Percentiles rank a stretch among this genome's conserved stretches.
These are phyloP conservation scores for Thymus quinquecostatus DNA, from an alignment of 257 asterid genomes.

Conservation along the genomic window DNA sequence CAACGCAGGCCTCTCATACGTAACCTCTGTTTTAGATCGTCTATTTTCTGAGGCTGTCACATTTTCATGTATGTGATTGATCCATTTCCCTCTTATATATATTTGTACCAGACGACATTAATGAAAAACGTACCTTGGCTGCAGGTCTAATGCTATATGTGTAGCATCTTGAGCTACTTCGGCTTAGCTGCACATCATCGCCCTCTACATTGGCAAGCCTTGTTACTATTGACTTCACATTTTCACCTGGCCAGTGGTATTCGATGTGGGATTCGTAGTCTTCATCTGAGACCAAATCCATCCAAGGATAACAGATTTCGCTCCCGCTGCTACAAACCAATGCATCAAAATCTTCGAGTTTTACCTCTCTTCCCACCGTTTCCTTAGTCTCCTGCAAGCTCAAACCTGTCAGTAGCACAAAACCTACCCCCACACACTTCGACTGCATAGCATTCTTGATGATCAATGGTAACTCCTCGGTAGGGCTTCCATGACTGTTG, in stretches of 20 bases:
- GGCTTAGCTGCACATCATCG: constrained; percentile 45
- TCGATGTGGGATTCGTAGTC: constrained; percentile 63
- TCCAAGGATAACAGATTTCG: constrained; percentile 69
- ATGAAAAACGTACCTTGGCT: constrained; percentile 47
- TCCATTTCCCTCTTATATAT: constrained; percentile 1
- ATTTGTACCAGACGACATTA: background rate
- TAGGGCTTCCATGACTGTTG: constrained; percentile 41
- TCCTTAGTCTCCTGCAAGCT: constrained; percentile 55
- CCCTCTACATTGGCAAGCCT: constrained; percentile 53
- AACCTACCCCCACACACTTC: constrained; percentile 54
- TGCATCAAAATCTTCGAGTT: constrained; percentile 59
- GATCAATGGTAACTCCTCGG: constrained; percentile 45
- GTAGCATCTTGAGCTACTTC: constrained; percentile 59
- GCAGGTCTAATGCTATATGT: constrained; percentile 57
- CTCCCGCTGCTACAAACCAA: constrained; percentile 68
- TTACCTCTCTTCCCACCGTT: constrained; percentile 41
- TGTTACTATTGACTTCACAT: constrained; percentile 46
- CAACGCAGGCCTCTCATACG: constrained; percentile 80
- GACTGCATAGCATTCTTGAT: constrained; percentile 61
- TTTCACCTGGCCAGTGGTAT: constrained; percentile 71
- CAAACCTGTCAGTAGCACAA: constrained; percentile 55
- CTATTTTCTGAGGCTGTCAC: constrained; percentile 50
- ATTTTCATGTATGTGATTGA: constrained; percentile 18
- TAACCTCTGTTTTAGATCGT: constrained; percentile 59
- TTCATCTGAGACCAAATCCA: constrained; percentile 54